Evolutionary conservation across 2,329 filamentous ascomycete species (phyloP).

Genomic region (Aspergillus sp.): DNA sequence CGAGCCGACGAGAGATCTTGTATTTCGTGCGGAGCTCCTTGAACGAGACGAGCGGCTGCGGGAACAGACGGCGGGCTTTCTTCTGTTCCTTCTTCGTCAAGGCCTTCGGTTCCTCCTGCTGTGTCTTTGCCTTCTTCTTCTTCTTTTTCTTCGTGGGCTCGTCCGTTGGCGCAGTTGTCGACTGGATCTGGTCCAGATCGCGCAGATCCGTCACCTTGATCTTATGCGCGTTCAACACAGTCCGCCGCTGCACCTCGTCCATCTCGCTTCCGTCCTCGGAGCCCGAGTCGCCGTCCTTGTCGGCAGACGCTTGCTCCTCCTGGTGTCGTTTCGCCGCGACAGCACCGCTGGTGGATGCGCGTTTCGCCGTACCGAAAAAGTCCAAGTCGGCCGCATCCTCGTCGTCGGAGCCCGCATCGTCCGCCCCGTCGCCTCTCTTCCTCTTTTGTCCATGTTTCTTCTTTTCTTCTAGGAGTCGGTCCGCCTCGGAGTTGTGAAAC

Average conservation of each 20-base stretch:
- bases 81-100: constrained; percentile 51
- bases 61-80: constrained; percentile 61
- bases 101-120: constrained; percentile 37
- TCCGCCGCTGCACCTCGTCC: constrained; percentile 69
- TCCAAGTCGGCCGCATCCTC: constrained; percentile 31
- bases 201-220: constrained; percentile 80
- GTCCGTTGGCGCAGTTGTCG: constrained; percentile 21
- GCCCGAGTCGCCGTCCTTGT: constrained; percentile 23
- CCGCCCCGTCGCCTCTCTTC: constrained; percentile 31
- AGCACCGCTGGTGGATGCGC: constrained; percentile 18
- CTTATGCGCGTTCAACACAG: constrained; percentile 74
- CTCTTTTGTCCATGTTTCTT: constrained; percentile 34
- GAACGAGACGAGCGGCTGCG: constrained; percentile 78
- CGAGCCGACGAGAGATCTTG: constrained; percentile 69
- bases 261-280: constrained; percentile 38
- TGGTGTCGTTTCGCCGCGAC: constrained; percentile 1
- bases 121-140: constrained; percentile 54
- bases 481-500: constrained; percentile 31
- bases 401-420: constrained; percentile 19
- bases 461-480: constrained; percentile 26
- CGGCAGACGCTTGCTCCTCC: constrained; percentile 16
- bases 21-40: constrained; percentile 68
- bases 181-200: constrained; percentile 40
- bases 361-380: constrained; percentile 36
- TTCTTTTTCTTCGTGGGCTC: constrained; percentile 52